A percentile compares a stretch with the other conserved stretches of the same genome.
These are phyloP conservation scores for Pterocarpus macrocarpus DNA, from an alignment of 306 rosid genomes.

Conservation along the genomic window DNA sequence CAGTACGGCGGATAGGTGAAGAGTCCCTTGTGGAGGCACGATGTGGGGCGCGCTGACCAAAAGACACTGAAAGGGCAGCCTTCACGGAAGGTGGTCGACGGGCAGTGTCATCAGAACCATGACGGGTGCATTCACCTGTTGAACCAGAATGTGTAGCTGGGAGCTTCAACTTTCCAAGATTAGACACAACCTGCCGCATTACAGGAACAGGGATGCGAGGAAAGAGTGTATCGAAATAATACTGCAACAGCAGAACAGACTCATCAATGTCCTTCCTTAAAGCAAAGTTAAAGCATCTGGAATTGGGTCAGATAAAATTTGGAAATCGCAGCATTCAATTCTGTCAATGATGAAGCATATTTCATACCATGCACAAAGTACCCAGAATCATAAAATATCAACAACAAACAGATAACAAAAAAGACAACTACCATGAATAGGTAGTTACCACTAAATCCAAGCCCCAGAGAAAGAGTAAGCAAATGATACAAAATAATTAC, in stretches of 20 bases:
- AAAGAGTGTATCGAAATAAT: slow-evolving; percentile 96
- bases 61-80: slow-evolving; percentile 97
- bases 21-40: slow-evolving; percentile 98
- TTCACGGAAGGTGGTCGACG: slow-evolving; percentile 99
- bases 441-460: slow-evolving; percentile 8
- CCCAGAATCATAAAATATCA: slow-evolving; percentile 29
- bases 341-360: slow-evolving; percentile 1
- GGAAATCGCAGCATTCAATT: slow-evolving; percentile 15
- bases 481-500: background rate
- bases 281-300: slow-evolving; percentile 5
- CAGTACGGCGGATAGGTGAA: slow-evolving; percentile 89
- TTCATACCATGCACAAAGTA: slow-evolving; percentile 9
- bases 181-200: slow-evolving; percentile 78
- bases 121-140: slow-evolving; percentile 91
- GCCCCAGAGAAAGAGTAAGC: slow-evolving; percentile 12
- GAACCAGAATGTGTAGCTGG: slow-evolving; percentile 79
- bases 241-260: slow-evolving; percentile 70
- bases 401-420: slow-evolving; percentile 12
- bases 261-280: slow-evolving; percentile 43
- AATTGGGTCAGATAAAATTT: slow-evolving; percentile 13
- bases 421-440: slow-evolving; percentile 7
- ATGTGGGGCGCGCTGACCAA: slow-evolving; percentile 99
- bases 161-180: slow-evolving; percentile 89
- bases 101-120: slow-evolving; percentile 95
- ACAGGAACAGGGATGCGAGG: slow-evolving; percentile 99